These are phyloP conservation scores for Baudoinia panamericana DNA, from an alignment of 495 filamentous ascomycete species.

Conservation along the genomic window DNA sequence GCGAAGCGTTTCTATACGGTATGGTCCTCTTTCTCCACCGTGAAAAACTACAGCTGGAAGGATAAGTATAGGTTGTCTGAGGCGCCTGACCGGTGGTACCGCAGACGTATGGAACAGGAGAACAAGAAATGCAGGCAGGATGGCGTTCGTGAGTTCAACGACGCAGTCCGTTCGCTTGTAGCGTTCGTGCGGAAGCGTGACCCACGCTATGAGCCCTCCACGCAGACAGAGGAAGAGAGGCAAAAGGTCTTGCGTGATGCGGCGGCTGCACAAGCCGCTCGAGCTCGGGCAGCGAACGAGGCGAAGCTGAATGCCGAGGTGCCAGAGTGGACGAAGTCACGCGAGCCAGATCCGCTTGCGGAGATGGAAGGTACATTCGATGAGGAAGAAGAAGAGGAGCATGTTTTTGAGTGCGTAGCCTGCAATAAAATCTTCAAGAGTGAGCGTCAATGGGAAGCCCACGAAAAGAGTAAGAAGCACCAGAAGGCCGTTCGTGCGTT, in stretches of 20 bases:
- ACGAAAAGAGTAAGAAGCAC: constrained; percentile 95
- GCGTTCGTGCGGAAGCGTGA: constrained; percentile 88
- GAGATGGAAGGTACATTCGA: constrained; percentile 34
- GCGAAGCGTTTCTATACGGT: constrained; percentile 68
- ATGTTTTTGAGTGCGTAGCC: constrained; percentile 74
- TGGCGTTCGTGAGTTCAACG: constrained; percentile 77
- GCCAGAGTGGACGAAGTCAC: constrained; percentile 65
- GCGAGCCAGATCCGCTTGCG: constrained; percentile 39
- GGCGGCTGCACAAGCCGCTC: constrained; percentile 69
- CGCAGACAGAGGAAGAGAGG: constrained; percentile 63
- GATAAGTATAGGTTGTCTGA: constrained; percentile 70
- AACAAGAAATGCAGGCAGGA: constrained; percentile 78
- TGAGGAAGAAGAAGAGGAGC: constrained; percentile 38
- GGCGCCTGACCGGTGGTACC: constrained; percentile 70
- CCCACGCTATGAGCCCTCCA: constrained; percentile 58
- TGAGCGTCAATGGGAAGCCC: constrained; percentile 79
- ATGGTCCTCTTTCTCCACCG: constrained; percentile 74
- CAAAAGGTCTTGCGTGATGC: constrained; percentile 68
- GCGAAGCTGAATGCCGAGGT: constrained; percentile 49
- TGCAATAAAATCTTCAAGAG: constrained; percentile 92
- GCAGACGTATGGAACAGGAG: constrained; percentile 87
- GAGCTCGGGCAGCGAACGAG: constrained; percentile 66
- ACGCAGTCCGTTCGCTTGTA: constrained; percentile 76
- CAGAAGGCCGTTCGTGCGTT: constrained; percentile 69
- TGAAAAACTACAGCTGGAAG: constrained; percentile 78